phyloP scores from a whole-genome alignment of 208 protist species.

The Zelonia costaricensis region DNA sequence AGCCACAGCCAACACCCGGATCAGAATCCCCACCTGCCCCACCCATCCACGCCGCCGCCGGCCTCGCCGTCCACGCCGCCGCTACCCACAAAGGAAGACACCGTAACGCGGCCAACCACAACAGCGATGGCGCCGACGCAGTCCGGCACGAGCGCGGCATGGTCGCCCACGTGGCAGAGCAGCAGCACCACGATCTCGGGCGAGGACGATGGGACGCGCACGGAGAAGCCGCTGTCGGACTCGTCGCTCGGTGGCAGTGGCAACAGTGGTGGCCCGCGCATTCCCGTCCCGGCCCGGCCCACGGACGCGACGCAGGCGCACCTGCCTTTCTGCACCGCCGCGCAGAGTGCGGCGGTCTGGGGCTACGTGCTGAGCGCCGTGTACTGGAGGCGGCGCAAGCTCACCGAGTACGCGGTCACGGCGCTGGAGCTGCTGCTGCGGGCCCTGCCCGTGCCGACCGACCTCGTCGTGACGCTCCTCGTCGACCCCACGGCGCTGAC shows the following conservation, averaged over 20 bases:
- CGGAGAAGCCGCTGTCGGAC: slow-evolving; percentile 10
- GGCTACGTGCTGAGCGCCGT: slow-evolving; percentile 50
- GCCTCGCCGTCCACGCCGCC: not conserved
- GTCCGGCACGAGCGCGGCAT: not conserved
- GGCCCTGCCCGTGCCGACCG: slow-evolving; percentile 17
- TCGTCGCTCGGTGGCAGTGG: not conserved
- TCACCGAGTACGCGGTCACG: slow-evolving; percentile 36
- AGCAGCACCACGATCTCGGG: not conserved
- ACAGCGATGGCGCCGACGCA: not conserved
- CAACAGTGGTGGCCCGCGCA: not conserved
- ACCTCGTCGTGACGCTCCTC: slow-evolving; percentile 34
- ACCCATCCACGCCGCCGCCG: not conserved
- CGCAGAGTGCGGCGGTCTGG: slow-evolving; percentile 28
- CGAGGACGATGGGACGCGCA: not conserved
- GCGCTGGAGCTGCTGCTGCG: slow-evolving; percentile 51
- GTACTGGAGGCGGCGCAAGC: slow-evolving; percentile 56
- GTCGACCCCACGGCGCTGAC: slow-evolving; percentile 22
- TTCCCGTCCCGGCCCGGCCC: not conserved
- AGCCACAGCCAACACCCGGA: too few species aligned
- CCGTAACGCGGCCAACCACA: not conserved
- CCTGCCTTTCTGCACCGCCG: slow-evolving; percentile 3
- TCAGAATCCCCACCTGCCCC: too few species aligned
- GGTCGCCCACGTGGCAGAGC: not conserved
- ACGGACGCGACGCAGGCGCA: too few species aligned
- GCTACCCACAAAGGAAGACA: not conserved